Evolutionary conservation across 371 early-diverging fungal species (phyloP).

Genomic region (Mucor indicus): DNA sequence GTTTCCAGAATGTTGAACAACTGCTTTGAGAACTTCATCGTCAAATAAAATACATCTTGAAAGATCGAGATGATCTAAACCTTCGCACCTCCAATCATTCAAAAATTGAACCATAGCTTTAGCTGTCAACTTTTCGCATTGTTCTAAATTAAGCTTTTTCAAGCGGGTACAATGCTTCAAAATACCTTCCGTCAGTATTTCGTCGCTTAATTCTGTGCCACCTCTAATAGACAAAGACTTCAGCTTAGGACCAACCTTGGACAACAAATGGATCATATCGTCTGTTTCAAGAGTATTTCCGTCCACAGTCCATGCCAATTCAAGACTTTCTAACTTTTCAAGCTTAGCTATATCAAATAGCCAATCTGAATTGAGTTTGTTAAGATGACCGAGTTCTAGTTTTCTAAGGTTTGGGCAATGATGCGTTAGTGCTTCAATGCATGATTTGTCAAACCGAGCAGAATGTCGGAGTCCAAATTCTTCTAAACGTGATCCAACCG

Average conservation of each 20-base stretch:
- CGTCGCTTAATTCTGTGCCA: constrained; percentile 49
- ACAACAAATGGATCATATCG: constrained; percentile 8
- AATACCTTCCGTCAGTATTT: constrained; percentile 55
- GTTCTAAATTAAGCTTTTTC: constrained; percentile 49
- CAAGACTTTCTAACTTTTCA: constrained; percentile 36
- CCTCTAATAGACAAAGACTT: constrained; percentile 56
- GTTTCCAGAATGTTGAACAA: constrained; percentile 57
- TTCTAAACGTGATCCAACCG: constrained; percentile 48
- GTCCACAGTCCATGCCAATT: constrained; percentile 47
- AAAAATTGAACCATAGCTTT: constrained; percentile 60
- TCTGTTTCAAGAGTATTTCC: constrained; percentile 6
- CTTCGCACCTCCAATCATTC: constrained; percentile 37
- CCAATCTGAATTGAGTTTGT: constrained; percentile 51
- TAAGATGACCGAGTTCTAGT: constrained; percentile 58
- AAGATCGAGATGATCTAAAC: constrained; percentile 53
- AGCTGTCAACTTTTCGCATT: constrained; percentile 57
- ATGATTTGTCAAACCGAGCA: constrained; percentile 52
- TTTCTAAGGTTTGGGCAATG: constrained; percentile 54
- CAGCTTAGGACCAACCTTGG: constrained; percentile 24
- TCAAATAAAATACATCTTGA: constrained; percentile 51
- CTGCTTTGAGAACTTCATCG: constrained; percentile 58
- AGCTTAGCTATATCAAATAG: constrained; percentile 35
- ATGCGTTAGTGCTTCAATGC: constrained; percentile 52
- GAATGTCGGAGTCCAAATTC: constrained; percentile 60
- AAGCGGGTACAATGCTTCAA: constrained; percentile 51